Percentiles rank a stretch among this genome's conserved stretches.
These are phyloP conservation scores for Tetrahymena malaccensis DNA, from an alignment of 73 alveolate genomes.

Conservation along the genomic window DNA sequence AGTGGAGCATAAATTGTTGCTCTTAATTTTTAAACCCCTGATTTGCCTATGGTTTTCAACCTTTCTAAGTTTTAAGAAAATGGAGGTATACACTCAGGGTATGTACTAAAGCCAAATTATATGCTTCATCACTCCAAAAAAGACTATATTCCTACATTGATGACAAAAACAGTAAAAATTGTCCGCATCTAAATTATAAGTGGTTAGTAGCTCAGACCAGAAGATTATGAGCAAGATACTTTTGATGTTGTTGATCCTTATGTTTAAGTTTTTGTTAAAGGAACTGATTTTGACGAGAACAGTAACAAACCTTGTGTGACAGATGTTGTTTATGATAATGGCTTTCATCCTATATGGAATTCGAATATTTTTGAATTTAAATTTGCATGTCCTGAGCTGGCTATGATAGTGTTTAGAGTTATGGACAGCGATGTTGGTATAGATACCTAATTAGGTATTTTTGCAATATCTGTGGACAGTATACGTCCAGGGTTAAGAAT, in stretches of 20 bases:
- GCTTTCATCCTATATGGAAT: constrained; percentile 66
- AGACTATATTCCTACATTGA: background rate
- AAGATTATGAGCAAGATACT: constrained; percentile 25
- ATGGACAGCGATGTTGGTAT: background rate
- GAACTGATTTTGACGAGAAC: constrained; percentile 30
- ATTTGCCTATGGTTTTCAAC: constrained; percentile 74
- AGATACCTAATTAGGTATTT: constrained; percentile 30
- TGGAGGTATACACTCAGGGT: constrained; percentile 80
- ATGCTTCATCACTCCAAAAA: constrained; percentile 9
- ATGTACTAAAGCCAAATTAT: constrained; percentile 74
- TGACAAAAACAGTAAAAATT: constrained; percentile 7
- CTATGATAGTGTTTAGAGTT: constrained; percentile 51
- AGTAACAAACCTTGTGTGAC: constrained; percentile 12
- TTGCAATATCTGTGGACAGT: constrained; percentile 44
- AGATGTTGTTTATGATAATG: constrained; percentile 46
- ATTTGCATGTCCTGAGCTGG: constrained; percentile 51
- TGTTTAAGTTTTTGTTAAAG: constrained; percentile 38
- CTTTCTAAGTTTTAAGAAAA: constrained; percentile 67
- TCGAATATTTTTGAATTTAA: constrained; percentile 6
- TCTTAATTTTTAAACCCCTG: constrained; percentile 75
- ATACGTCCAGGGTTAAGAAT: constrained; percentile 59
- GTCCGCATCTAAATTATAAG: constrained; percentile 41
- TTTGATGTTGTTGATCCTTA: constrained; percentile 57
- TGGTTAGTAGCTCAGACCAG: background rate
- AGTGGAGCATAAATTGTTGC: constrained; percentile 89